Conservation (phyloP, 2,329 filamentous ascomycete species). For the Didymella pinodella region DNA sequence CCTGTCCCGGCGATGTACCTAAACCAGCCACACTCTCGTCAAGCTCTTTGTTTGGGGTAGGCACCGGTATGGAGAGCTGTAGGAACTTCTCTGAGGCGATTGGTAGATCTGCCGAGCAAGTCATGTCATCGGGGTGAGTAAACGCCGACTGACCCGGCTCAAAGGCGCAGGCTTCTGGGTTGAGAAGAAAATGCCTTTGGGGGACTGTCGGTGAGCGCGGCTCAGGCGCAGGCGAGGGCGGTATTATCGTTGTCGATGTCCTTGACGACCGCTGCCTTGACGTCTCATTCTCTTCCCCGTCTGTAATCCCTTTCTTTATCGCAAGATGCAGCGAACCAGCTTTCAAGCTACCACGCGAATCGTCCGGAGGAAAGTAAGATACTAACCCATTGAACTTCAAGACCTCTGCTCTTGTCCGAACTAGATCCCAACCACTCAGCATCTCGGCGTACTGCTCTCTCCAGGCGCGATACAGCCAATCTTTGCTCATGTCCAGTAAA, state of each 20-base stretch:
- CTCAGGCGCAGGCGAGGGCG: constrained; percentile 32
- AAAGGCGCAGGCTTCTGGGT: constrained; percentile 49
- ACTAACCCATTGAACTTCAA: constrained; percentile 62
- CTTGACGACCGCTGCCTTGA: constrained; percentile 34
- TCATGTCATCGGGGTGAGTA: constrained; percentile 26
- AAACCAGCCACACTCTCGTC: constrained; percentile 31
- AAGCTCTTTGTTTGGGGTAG: constrained; percentile 29
- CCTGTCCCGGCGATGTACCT: constrained; percentile 28
- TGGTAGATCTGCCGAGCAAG: constrained; percentile 25
- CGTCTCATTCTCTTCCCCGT: constrained; percentile 20
- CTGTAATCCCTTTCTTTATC: constrained; percentile 28
- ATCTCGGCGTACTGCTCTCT: constrained; percentile 65
- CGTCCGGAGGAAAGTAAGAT: constrained; percentile 43
- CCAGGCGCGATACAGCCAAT: constrained; percentile 61
- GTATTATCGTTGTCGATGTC: constrained; percentile 38
- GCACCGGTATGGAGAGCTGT: constrained; percentile 41
- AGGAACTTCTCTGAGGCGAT: constrained; percentile 41
- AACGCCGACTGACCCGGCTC: constrained; percentile 34
- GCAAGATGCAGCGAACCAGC: constrained; percentile 38
- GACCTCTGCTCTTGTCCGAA: constrained; percentile 64
- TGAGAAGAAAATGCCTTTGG: constrained; percentile 45
- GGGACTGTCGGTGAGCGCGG: constrained; percentile 36
- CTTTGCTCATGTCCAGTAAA: constrained; percentile 60
- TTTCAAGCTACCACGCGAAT: constrained; percentile 36
- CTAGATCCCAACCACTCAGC: constrained; percentile 66